Conservation (phyloP, 2,329 filamentous ascomycete species). For the Pseudogymnoascus sp. region DNA sequence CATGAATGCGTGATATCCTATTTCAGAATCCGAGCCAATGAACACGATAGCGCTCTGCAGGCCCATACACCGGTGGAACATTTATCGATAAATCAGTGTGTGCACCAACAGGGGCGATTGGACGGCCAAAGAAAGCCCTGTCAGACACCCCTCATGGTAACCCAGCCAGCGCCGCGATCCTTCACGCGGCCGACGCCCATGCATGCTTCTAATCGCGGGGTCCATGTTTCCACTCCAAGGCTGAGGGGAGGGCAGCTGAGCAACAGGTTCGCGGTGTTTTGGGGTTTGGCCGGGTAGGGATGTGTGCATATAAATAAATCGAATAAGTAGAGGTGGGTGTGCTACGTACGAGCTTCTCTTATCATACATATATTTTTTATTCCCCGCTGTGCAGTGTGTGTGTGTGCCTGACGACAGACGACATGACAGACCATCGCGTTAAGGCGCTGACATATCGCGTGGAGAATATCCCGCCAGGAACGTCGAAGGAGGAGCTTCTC, state of each 20-base stretch:
- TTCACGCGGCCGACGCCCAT: not conserved
- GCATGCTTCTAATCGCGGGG: not conserved
- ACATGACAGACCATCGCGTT: not conserved
- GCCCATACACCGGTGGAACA: slow-evolving; percentile 1
- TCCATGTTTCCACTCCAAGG: not conserved
- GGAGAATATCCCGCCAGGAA: slow-evolving; percentile 12
- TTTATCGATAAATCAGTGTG: slow-evolving; percentile 1
- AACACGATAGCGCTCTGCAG: not conserved
- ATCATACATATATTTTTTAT: not conserved
- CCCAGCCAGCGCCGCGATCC: not conserved
- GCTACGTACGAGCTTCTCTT: not conserved
- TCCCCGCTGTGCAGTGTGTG: not conserved
- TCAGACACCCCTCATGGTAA: not conserved
- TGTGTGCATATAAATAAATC: slow-evolving; percentile 1
- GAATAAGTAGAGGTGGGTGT: slow-evolving; percentile 5
- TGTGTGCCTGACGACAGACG: not conserved
- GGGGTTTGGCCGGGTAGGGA: not conserved
- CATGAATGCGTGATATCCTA: not conserved
- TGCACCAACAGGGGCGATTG: not conserved
- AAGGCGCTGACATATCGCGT: slow-evolving; percentile 11
- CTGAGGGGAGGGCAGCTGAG: not conserved
- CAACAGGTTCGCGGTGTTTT: not conserved
- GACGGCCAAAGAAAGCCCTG: not conserved
- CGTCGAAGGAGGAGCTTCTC: slow-evolving; percentile 10
- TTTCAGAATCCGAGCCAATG: not conserved